Conservation (phyloP, 164 flowering plant species). For the Litsea cubeba region DNA sequence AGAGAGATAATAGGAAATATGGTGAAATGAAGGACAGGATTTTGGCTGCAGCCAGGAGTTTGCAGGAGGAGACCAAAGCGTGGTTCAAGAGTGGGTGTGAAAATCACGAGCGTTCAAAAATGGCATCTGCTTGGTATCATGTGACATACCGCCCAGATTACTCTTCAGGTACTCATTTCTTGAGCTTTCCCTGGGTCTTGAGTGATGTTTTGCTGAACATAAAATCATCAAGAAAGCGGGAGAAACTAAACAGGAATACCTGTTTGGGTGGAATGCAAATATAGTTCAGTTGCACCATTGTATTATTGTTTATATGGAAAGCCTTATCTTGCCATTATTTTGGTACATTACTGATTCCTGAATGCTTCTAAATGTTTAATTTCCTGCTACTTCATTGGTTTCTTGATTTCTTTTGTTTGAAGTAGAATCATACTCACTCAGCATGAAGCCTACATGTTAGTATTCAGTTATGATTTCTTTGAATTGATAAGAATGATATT, state of each 20-base stretch:
- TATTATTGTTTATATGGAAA: conserved; percentile 19
- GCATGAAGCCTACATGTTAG: too few species aligned
- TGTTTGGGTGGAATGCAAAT: neutral
- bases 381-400: too few species aligned
- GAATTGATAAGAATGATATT: too few species aligned
- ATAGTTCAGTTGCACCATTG: neutral
- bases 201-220: conserved; percentile 62
- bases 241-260: neutral
- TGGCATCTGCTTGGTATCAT: conserved; percentile 97
- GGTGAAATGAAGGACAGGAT: conserved; percentile 78
- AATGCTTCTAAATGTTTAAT: too few species aligned
- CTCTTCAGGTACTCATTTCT: conserved; percentile 26
- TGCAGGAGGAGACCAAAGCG: conserved; percentile 60
- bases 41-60: conserved; percentile 37
- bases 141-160: conserved; percentile 70
- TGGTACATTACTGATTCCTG: too few species aligned
- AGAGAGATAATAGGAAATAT: conserved; percentile 57
- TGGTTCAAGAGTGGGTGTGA: conserved; percentile 64
- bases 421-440: too few species aligned
- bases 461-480: too few species aligned
- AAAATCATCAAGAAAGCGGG: conserved; percentile 31
- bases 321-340: too few species aligned
- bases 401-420: too few species aligned
- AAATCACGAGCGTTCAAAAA: conserved; percentile 24
- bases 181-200: conserved; percentile 89